Conservation (phyloP, 2,329 filamentous ascomycete species). For the Xylaria digitata region DNA sequence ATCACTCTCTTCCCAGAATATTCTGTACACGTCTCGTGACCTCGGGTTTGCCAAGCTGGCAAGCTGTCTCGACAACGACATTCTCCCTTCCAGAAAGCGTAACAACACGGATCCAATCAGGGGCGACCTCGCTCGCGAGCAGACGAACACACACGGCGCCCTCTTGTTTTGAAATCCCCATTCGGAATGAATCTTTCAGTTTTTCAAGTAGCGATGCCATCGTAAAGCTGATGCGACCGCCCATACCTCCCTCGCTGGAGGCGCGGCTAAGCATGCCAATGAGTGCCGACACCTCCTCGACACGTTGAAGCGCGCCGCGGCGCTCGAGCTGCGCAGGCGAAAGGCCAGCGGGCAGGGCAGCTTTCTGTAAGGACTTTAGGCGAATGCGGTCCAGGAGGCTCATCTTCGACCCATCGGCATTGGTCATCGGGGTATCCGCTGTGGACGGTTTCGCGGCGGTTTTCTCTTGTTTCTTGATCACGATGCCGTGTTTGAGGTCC, state of each 20-base stretch:
- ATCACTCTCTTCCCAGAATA: conserved; percentile 38
- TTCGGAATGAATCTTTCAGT: conserved; percentile 73
- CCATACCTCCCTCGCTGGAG: conserved; percentile 54
- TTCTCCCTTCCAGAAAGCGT: conserved; percentile 65
- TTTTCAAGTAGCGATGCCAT: conserved; percentile 72
- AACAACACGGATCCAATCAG: conserved; percentile 66
- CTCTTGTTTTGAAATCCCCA: conserved; percentile 65
- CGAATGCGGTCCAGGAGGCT: conserved; percentile 81
- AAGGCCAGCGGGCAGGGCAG: conserved; percentile 58
- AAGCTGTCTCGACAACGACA: conserved; percentile 63
- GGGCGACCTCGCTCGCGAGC: conserved; percentile 65
- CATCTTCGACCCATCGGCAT: conserved; percentile 65
- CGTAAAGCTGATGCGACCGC: conserved; percentile 72
- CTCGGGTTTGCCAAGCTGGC: conserved; percentile 50
- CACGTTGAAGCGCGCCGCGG: conserved; percentile 72
- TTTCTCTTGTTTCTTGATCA: conserved; percentile 61
- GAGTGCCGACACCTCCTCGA: conserved; percentile 74
- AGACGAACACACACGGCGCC: conserved; percentile 62
- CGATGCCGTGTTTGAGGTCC: conserved; percentile 73
- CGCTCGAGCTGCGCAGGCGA: conserved; percentile 68
- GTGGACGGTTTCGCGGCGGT: conserved; percentile 51
- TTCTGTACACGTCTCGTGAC: conserved; percentile 49
- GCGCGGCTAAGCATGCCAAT: conserved; percentile 72
- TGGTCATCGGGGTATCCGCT: conserved; percentile 51
- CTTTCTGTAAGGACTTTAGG: conserved; percentile 71